Percentiles rank a stretch among this genome's conserved stretches.
Evolutionary conservation across 1,284 basidiomycete species (phyloP).

Genomic region (Mixia osmundae): DNA sequence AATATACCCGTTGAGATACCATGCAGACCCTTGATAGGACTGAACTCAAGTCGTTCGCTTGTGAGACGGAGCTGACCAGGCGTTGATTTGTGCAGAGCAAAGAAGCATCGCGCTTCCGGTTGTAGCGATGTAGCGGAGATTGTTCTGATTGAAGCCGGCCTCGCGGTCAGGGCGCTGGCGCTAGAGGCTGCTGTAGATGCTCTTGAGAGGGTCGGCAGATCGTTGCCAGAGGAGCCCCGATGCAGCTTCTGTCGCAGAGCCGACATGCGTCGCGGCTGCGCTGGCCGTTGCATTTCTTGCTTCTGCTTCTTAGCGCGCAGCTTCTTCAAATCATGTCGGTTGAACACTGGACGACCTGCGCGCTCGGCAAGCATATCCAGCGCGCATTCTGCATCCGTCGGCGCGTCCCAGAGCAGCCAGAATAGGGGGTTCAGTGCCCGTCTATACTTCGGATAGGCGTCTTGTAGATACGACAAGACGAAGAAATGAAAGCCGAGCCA

Average conservation of each 20-base stretch:
- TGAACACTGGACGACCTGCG: background rate
- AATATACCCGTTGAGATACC: too few relatives aligned
- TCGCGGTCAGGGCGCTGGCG: too few relatives aligned
- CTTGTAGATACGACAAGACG: slow-evolving; percentile 6
- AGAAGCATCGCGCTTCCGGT: too few relatives aligned
- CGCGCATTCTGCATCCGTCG: slow-evolving; percentile 6
- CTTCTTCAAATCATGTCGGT: background rate
- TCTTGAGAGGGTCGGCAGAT: too few relatives aligned
- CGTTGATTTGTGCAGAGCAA: background rate
- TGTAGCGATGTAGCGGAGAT: too few relatives aligned
- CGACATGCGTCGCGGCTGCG: background rate
- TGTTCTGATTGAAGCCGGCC: too few relatives aligned
- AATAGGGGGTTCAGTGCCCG: slow-evolving; percentile 8
- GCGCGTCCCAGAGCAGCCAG: slow-evolving; percentile 4
- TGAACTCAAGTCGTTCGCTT: too few relatives aligned
- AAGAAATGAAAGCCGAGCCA: slow-evolving; percentile 9
- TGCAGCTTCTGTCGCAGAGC: background rate
- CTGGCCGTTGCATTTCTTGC: background rate
- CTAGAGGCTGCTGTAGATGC: too few relatives aligned
- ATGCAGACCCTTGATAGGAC: too few relatives aligned
- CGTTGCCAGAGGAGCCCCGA: background rate
- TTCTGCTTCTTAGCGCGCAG: background rate
- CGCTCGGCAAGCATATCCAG: slow-evolving; percentile 1
- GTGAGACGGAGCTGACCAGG: background rate
- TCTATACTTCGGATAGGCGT: slow-evolving; percentile 7